Evolutionary conservation across 2,329 filamentous ascomycete species (phyloP).

Genomic region (Sporothrix pseudoabietina): DNA sequence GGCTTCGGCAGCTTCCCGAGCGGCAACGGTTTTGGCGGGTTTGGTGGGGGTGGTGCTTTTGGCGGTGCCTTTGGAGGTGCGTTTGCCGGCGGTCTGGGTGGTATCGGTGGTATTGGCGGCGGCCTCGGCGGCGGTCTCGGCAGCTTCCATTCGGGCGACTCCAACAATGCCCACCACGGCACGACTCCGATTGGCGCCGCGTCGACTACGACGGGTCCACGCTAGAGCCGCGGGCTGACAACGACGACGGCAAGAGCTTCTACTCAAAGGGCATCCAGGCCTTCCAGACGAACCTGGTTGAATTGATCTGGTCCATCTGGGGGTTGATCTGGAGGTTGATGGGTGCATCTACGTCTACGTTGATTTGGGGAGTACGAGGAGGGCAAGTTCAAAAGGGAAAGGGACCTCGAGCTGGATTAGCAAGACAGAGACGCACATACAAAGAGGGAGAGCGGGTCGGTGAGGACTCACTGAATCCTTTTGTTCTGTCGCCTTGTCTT

Average conservation of each 20-base stretch:
- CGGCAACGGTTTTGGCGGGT: neutral
- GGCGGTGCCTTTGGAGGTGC: neutral
- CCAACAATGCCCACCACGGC: neutral
- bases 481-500: neutral
- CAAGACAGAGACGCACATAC: neutral
- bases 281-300: no score
- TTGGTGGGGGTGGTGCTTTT: neutral
- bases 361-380: neutral
- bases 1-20: constrained; percentile 1
- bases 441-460: constrained; percentile 30
- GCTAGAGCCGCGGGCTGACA: neutral
- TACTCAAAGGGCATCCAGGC: no score
- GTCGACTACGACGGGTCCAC: neutral
- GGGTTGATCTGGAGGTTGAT: neutral
- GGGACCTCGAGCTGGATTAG: neutral
- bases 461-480: constrained; percentile 28
- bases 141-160: neutral
- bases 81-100: neutral
- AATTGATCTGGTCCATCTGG: neutral
- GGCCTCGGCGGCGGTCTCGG: constrained; percentile 20
- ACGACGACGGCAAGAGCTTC: no score
- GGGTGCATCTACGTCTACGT: neutral
- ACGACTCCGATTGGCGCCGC: constrained; percentile 10
- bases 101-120: neutral
- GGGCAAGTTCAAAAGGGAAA: no score